phyloP scores from a whole-genome alignment of 768 basidiomycete species.

The Sporobolomyces pararoseus region DNA sequence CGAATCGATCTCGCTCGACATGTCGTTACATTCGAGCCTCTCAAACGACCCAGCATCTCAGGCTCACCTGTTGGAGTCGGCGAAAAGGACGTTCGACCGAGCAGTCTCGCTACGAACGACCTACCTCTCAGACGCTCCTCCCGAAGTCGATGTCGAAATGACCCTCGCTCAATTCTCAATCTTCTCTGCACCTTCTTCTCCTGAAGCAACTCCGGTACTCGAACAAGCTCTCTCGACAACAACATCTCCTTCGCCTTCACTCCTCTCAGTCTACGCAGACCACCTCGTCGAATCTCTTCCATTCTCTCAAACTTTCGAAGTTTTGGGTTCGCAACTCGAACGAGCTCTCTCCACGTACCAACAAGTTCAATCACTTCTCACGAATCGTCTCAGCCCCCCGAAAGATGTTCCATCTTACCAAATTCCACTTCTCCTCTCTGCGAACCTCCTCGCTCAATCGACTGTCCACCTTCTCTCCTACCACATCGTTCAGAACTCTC shows the following conservation, averaged over 20 bases:
- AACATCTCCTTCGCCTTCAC: neutral
- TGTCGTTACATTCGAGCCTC: constrained; percentile 13
- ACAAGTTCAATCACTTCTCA: constrained; percentile 15
- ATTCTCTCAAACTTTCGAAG: neutral
- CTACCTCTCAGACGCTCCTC: neutral
- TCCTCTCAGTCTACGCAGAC: constrained; percentile 33
- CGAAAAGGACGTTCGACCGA: constrained; percentile 23
- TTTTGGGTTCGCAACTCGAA: neutral
- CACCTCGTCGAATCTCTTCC: constrained; percentile 29
- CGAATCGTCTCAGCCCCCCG: constrained; percentile 30
- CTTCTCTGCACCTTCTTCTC: neutral
- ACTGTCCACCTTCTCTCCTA: constrained; percentile 23
- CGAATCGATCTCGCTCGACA: constrained; percentile 26
- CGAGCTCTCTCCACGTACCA: constrained; percentile 7
- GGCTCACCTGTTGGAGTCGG: neutral
- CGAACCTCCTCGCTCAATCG: constrained; percentile 32
- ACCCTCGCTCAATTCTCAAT: constrained; percentile 4
- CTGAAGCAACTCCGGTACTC: constrained; percentile 11
- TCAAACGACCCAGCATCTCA: neutral
- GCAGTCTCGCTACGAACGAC: constrained; percentile 6
- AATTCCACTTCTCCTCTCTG: constrained; percentile 30
- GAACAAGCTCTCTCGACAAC: constrained; percentile 1
- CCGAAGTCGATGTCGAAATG: constrained; percentile 31
- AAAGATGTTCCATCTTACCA: constrained; percentile 16
- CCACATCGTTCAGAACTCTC: constrained; percentile 6